Evolutionary conservation across 331 rosid species (phyloP).

Genomic region (Phaseolus coccineus): DNA sequence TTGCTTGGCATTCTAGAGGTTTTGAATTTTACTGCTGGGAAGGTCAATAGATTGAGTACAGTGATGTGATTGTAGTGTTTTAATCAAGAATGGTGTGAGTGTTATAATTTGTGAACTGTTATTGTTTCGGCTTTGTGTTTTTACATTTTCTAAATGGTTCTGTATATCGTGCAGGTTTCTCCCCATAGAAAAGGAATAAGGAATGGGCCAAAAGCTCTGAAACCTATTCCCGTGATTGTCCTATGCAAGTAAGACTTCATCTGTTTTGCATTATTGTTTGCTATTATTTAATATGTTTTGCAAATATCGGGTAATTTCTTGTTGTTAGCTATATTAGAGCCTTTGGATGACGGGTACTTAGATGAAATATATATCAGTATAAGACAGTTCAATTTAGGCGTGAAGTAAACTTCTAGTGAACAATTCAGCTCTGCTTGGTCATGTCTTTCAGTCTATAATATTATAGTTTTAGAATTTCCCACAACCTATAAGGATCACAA

Average conservation of each 20-base stretch:
- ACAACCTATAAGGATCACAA: background rate
- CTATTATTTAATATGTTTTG: constrained; percentile 7
- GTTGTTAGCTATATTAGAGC: background rate
- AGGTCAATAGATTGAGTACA: background rate
- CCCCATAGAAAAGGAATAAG: constrained; percentile 86
- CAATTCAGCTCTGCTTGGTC: background rate
- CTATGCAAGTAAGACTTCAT: constrained; percentile 69
- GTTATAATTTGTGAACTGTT: constrained; percentile 6
- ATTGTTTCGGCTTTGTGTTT: constrained; percentile 7
- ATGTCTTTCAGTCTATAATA: background rate
- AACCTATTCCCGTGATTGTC: constrained; percentile 79
- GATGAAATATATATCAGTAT: background rate
- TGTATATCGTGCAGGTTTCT: constrained; percentile 61
- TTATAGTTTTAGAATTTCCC: background rate
- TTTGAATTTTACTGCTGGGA: constrained; percentile 3
- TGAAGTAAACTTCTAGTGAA: background rate
- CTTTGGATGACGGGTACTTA: constrained; percentile 5
- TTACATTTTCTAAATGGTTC: background rate
- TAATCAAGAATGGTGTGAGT: background rate
- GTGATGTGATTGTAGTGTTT: constrained; percentile 3
- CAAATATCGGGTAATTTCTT: constrained; percentile 13
- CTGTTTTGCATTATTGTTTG: constrained; percentile 12
- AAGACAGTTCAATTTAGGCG: background rate
- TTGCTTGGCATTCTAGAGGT: constrained; percentile 5
- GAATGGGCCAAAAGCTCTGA: constrained; percentile 91